These are phyloP conservation scores for Tillandsia fasciculata DNA, from an alignment of 176 grass and related monocot genomes.

Conservation along the genomic window DNA sequence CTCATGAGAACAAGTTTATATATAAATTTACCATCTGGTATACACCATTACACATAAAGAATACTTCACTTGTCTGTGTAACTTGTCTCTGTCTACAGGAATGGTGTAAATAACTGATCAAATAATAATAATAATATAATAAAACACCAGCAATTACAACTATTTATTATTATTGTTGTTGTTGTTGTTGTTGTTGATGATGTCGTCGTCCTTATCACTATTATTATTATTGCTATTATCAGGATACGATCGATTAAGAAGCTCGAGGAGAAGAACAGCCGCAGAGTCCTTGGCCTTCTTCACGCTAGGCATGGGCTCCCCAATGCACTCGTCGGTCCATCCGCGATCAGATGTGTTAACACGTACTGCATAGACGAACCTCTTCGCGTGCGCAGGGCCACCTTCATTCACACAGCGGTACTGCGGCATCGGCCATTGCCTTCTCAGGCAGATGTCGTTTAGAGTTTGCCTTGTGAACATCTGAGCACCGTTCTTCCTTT, in stretches of 20 bases:
- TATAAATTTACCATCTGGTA: too few relatives aligned
- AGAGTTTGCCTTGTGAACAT: slow-evolving; percentile 89
- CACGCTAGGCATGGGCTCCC: slow-evolving; percentile 89
- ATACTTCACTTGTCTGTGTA: too few relatives aligned
- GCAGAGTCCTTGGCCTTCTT: slow-evolving; percentile 97
- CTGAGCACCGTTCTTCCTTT: slow-evolving; percentile 58
- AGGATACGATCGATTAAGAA: slow-evolving; percentile 50
- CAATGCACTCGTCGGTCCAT: slow-evolving; percentile 93
- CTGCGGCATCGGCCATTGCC: slow-evolving; percentile 97
- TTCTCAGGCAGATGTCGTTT: slow-evolving; percentile 88
- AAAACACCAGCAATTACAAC: too few relatives aligned
- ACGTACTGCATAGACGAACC: slow-evolving; percentile 76
- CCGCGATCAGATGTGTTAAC: slow-evolving; percentile 75
- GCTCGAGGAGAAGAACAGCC: slow-evolving; percentile 84
- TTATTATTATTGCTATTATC: slow-evolving; percentile 17
- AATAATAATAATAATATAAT: too few relatives aligned
- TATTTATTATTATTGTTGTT: too few relatives aligned
- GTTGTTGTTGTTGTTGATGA: too few relatives aligned
- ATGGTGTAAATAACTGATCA: too few relatives aligned
- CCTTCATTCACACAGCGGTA: slow-evolving; percentile 86
- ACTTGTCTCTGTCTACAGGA: too few relatives aligned
- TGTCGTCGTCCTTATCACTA: background rate
- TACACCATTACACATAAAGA: too few relatives aligned
- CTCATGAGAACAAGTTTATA: too few relatives aligned
- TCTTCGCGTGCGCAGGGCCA: slow-evolving; percentile 87